Conservation (phyloP, 768 basidiomycete genomes). For the Pleurotus tuber-regium region DNA sequence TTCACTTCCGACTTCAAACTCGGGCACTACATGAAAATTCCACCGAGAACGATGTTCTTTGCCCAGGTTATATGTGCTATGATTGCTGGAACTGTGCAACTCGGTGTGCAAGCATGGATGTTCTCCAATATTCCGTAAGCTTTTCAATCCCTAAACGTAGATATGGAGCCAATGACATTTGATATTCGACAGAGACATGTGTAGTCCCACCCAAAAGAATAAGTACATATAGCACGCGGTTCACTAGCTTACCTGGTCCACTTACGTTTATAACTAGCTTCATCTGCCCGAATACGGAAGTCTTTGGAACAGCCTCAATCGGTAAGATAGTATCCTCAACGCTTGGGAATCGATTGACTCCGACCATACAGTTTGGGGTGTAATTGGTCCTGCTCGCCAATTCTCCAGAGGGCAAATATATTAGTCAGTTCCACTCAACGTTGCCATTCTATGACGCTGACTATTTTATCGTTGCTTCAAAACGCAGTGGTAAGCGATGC, state of each 20-base stretch:
- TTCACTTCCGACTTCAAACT: constrained; percentile 81
- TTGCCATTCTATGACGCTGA: neutral
- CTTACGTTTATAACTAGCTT: no score
- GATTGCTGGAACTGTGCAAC: constrained; percentile 69
- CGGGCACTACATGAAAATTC: constrained; percentile 76
- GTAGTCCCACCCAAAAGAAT: constrained; percentile 48
- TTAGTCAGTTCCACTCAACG: constrained; percentile 28
- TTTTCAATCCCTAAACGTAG: no score
- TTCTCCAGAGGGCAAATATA: constrained; percentile 70
- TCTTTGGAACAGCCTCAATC: constrained; percentile 66
- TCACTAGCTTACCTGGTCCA: no score
- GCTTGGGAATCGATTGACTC: neutral
- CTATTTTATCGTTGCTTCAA: neutral
- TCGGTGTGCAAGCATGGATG: constrained; percentile 79
- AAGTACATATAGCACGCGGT: no score
- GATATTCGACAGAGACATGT: constrained; percentile 42
- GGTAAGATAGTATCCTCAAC: neutral
- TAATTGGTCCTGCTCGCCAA: constrained; percentile 70
- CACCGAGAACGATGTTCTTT: constrained; percentile 71
- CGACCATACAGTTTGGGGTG: constrained; percentile 70
- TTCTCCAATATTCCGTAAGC: constrained; percentile 56
- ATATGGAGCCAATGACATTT: no score
- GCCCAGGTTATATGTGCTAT: constrained; percentile 65
- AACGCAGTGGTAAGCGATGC: constrained; percentile 8
- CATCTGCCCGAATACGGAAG: constrained; percentile 66